phyloP scores from a whole-genome alignment of 129 eudicot species.

The Flaveria linearis region DNA sequence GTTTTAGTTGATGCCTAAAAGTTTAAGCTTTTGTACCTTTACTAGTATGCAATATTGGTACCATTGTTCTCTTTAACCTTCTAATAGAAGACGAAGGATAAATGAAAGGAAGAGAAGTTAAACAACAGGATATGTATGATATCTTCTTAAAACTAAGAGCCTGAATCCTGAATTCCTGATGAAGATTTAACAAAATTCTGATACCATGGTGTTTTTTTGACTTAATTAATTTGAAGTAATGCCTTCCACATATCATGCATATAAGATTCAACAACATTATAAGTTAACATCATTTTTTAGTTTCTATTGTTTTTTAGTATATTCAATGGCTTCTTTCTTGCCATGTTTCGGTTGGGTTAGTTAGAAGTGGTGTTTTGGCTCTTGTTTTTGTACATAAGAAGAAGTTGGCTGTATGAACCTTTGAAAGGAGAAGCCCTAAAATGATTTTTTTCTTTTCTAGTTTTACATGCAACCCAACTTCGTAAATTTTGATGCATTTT shows the following conservation, averaged over 20 bases:
- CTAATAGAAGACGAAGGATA: background rate
- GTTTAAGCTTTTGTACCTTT: background rate
- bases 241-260: background rate
- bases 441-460: background rate
- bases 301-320: background rate
- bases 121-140: background rate
- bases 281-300: background rate
- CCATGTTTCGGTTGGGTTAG: background rate
- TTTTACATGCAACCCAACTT: background rate
- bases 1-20: constrained; percentile 7
- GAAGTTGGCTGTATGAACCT: constrained; percentile 1
- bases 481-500: background rate
- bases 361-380: background rate
- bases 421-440: constrained; percentile 2
- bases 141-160: background rate
- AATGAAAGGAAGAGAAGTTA: constrained; percentile 1
- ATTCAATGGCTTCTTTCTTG: background rate
- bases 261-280: background rate
- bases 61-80: background rate
- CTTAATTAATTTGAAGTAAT: background rate
- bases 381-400: background rate
- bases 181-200: background rate
- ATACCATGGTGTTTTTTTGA: background rate
- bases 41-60: constrained; percentile 13
- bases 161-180: background rate